A percentile compares a stretch with the other conserved stretches of the same genome.
Conservation (phyloP, 805 yeast genomes). For the Danielia reshetovae region DNA sequence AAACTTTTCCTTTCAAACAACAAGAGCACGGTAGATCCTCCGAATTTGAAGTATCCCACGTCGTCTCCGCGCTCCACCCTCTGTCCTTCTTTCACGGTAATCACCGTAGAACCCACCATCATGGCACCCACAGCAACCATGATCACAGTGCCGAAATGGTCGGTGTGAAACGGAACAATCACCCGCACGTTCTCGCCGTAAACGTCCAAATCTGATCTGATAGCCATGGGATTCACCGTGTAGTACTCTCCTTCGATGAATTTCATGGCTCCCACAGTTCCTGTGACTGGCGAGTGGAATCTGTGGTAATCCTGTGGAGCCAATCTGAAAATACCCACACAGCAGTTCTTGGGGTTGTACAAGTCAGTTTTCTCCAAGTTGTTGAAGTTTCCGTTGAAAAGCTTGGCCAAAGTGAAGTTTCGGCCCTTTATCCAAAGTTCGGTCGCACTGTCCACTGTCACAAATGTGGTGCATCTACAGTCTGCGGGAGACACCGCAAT, state of each 20-base stretch:
- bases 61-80: slow-evolving; percentile 68
- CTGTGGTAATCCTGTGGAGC: slow-evolving; percentile 98
- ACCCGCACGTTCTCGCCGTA: slow-evolving; percentile 88
- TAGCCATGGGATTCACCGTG: slow-evolving; percentile 97
- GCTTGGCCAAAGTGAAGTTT: slow-evolving; percentile 61
- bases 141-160: slow-evolving; percentile 72
- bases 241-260: slow-evolving; percentile 86
- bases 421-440: slow-evolving; percentile 87
- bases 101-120: slow-evolving; percentile 93
- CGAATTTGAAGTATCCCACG: slow-evolving; percentile 91
- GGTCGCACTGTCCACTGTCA: slow-evolving; percentile 56
- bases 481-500: slow-evolving; percentile 81
- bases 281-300: slow-evolving; percentile 85
- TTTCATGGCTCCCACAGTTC: slow-evolving; percentile 60
- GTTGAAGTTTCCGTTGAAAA: slow-evolving; percentile 48
- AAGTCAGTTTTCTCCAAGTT: slow-evolving; percentile 37
- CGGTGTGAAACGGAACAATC: slow-evolving; percentile 70
- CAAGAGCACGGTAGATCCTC: slow-evolving; percentile 83
- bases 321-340: slow-evolving; percentile 75
- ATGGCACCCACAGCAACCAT: slow-evolving; percentile 91
- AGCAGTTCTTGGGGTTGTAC: slow-evolving; percentile 40
- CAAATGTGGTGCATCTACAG: slow-evolving; percentile 73
- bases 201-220: slow-evolving; percentile 82
- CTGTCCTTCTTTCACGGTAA: slow-evolving; percentile 63
- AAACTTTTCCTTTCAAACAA: slow-evolving; percentile 52